phyloP scores from a whole-genome alignment of 1,284 basidiomycete species.

The Puccinia brachypodii region DNA sequence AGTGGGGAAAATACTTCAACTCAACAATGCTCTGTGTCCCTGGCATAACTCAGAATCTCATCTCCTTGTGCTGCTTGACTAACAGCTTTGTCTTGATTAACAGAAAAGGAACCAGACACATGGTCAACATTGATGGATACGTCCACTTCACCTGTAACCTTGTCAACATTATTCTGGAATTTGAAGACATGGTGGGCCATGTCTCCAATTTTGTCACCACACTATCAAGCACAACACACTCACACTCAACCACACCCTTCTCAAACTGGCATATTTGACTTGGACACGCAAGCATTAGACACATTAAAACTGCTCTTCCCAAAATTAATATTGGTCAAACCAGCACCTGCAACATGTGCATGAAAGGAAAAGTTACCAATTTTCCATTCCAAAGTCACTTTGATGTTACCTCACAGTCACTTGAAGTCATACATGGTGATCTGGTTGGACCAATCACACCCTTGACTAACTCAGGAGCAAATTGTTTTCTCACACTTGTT shows the following conservation, averaged over 20 bases:
- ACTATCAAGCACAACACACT: not conserved
- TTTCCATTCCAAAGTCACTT: not conserved
- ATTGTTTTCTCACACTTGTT: not conserved
- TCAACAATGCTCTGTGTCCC: conserved; percentile 9
- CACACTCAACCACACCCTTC: not conserved
- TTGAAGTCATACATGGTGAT: not conserved
- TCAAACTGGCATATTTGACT: not conserved
- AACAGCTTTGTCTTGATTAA: not conserved
- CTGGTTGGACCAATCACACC: not conserved
- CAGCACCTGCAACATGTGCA: not conserved
- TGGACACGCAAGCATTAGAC: not conserved
- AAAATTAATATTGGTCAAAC: no score
- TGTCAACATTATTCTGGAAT: no score
- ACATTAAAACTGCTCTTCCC: no score
- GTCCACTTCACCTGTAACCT: not conserved
- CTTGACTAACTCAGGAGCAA: not conserved
- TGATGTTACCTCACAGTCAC: not conserved
- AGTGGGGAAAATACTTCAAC: not conserved
- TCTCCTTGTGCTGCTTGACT: not conserved
- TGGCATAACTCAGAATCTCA: not conserved
- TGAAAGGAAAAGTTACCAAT: not conserved
- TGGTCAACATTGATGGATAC: not conserved
- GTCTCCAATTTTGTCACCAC: not conserved
- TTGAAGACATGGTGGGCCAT: not conserved
- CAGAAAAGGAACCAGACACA: not conserved